A percentile compares a stretch with the other conserved stretches of the same genome.
These are phyloP conservation scores for Nothophaeocryptopus gaeumannii DNA, from an alignment of 2,329 filamentous ascomycete species.

Conservation along the genomic window DNA sequence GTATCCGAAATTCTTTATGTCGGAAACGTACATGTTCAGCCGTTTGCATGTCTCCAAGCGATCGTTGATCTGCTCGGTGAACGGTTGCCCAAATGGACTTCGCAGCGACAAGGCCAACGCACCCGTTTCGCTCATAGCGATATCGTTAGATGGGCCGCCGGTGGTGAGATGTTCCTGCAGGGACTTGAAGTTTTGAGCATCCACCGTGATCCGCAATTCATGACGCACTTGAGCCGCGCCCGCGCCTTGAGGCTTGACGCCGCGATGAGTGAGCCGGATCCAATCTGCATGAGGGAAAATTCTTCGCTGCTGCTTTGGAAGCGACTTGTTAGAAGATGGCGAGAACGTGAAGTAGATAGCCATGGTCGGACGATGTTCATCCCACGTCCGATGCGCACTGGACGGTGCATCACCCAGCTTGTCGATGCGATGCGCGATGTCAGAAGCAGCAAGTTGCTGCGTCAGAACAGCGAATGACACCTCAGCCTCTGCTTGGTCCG, in stretches of 20 bases:
- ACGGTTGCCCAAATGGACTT: slow-evolving; percentile 57
- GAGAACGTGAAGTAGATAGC: slow-evolving; percentile 11
- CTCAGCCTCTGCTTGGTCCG: slow-evolving; percentile 39
- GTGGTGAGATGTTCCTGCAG: slow-evolving; percentile 41
- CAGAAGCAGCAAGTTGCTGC: slow-evolving; percentile 22
- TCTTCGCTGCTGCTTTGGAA: neutral
- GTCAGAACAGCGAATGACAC: slow-evolving; percentile 31
- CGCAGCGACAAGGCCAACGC: slow-evolving; percentile 62
- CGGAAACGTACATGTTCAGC: slow-evolving; percentile 66
- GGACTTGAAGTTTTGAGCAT: slow-evolving; percentile 33
- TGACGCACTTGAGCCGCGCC: slow-evolving; percentile 33
- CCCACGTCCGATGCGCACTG: neutral
- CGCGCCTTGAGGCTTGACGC: slow-evolving; percentile 3
- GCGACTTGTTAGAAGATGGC: neutral
- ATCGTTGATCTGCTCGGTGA: slow-evolving; percentile 58
- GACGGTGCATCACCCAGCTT: slow-evolving; percentile 4
- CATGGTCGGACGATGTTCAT: slow-evolving; percentile 2
- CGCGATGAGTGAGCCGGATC: slow-evolving; percentile 15
- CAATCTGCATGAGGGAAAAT: slow-evolving; percentile 7
- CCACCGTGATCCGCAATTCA: slow-evolving; percentile 40
- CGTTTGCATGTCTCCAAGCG: slow-evolving; percentile 66
- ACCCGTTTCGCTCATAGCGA: slow-evolving; percentile 61
- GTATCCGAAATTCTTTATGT: slow-evolving; percentile 59
- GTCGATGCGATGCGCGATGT: slow-evolving; percentile 26
- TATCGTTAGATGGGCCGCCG: slow-evolving; percentile 54